Conservation (phyloP, 768 basidiomycete species). For the Leccinum variicolor region DNA sequence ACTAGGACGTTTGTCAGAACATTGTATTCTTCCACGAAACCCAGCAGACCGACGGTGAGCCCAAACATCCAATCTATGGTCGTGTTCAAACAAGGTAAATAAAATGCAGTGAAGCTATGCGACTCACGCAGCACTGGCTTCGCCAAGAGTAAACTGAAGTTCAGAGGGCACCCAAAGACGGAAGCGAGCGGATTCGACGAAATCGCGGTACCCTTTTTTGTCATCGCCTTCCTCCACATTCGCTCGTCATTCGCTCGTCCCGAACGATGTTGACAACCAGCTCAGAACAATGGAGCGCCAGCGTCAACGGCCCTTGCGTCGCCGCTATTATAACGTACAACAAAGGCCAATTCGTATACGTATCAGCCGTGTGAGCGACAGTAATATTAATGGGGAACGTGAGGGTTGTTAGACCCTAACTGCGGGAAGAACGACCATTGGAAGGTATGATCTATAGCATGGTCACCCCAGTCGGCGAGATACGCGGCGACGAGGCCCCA, state of each 20-base stretch:
- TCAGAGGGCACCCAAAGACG: slow-evolving; percentile 18
- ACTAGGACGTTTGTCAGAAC: slow-evolving; percentile 13
- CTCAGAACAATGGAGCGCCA: slow-evolving; percentile 28
- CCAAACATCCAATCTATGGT: slow-evolving; percentile 32
- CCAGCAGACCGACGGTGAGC: slow-evolving; percentile 18
- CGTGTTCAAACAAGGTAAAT: background rate
- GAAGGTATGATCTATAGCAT: background rate
- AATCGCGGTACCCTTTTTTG: slow-evolving; percentile 9
- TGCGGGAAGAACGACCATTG: slow-evolving; percentile 28
- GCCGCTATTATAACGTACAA: slow-evolving; percentile 22
- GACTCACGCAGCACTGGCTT: slow-evolving; percentile 29
- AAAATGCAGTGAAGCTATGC: background rate
- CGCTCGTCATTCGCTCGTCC: slow-evolving; percentile 13
- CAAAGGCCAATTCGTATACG: slow-evolving; percentile 23
- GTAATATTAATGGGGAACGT: background rate
- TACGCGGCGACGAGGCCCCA: slow-evolving; percentile 20
- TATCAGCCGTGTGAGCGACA: no score
- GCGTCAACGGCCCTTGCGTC: slow-evolving; percentile 27
- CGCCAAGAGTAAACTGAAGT: slow-evolving; percentile 11
- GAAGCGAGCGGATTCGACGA: slow-evolving; percentile 19
- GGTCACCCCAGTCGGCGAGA: slow-evolving; percentile 5
- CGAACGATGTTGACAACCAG: slow-evolving; percentile 28
- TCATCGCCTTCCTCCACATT: slow-evolving; percentile 25
- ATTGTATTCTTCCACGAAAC: slow-evolving; percentile 1
- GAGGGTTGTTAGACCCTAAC: slow-evolving; percentile 2